Base-by-base conservation (phyloP, 108 stramenopile genomes). In the Heterococcus sp. region DNA sequence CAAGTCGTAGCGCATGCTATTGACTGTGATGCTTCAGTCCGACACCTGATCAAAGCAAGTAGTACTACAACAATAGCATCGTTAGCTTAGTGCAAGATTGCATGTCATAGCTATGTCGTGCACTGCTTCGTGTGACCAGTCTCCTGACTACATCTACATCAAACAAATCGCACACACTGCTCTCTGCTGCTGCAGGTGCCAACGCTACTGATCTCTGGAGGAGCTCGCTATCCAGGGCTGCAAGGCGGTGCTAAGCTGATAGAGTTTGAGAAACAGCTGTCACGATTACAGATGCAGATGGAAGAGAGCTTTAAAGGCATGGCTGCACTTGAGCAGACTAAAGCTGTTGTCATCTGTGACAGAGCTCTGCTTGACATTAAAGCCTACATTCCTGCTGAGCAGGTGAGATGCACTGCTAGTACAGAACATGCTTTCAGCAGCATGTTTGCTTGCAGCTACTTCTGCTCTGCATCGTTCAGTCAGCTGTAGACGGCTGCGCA, bases 231-330 rank as follows among this genome's bases (percentile, higher is more conserved):
- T 63, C 84, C 84, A 3, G 84, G 84, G 4, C 2, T 77, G 33
- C 58, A 69, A 21, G 84, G 58, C 5, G 78, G 32, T 8, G 38
- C 64, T n/a, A 31, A 21, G 26, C 78, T 85, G 30, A 35, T 85
- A 14, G 68, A 32, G 36, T 85, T 79, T 33, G 84, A 85, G 35
- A 1, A 31, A 34, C 35, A 29, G 21, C 74, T 85, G 32, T 5
- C 82, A 3, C 35, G 38, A 14, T 68, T 85, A 28, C 85, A 85
- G 64, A 33, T 85, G 5, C 78, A 85, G 65, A 75, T 82, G 73
- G 85, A 85, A 69, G 73, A 82, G 5, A 75, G 29, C 21, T 82
- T 85, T 35, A 1, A 32, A 1, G 37, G 34, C 2, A 69, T 81
- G 21, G 85, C 85, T 3, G 40, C 30, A 4, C 35, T 69, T 11